Conservation (phyloP, 345 rosid species). For the Lumnitzera racemosa region DNA sequence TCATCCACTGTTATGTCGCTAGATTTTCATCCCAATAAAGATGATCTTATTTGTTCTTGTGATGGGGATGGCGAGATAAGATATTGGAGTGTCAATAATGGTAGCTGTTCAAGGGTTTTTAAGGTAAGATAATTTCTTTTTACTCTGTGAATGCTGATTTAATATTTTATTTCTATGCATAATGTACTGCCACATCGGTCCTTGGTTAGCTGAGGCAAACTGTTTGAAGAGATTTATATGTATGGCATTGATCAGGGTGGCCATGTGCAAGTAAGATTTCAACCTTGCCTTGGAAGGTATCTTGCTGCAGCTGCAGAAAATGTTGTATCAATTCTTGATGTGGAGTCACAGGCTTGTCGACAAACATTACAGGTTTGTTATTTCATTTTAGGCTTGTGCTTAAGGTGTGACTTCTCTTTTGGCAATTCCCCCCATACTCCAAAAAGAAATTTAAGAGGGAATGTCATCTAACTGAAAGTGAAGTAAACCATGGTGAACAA, state of each 20-base stretch:
- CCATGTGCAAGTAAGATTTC: constrained; percentile 76
- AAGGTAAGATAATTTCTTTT: constrained; percentile 43
- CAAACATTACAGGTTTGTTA: constrained; percentile 66
- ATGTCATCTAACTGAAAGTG: too few species aligned
- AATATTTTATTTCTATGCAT: too few species aligned
- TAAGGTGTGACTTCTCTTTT: too few species aligned
- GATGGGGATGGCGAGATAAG: constrained; percentile 87
- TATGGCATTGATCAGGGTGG: constrained; percentile 55
- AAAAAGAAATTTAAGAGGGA: too few species aligned
- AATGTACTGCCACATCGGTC: neutral
- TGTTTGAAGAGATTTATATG: constrained; percentile 17
- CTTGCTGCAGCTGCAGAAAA: constrained; percentile 87
- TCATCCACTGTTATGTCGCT: constrained; percentile 61
- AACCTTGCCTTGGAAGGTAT: constrained; percentile 81
- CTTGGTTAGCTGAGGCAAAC: constrained; percentile 40
- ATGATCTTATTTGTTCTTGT: constrained; percentile 93
- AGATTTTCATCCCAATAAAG: constrained; percentile 88
- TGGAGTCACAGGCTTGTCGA: constrained; percentile 69
- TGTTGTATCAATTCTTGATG: constrained; percentile 76
- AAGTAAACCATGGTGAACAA: too few species aligned
- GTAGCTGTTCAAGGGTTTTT: constrained; percentile 64
- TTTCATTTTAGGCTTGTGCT: neutral
- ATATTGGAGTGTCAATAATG: constrained; percentile 86
- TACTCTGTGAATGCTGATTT: neutral
- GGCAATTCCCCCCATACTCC: too few species aligned